Evolutionary conservation across 1,139 yeast species (phyloP).

Genomic region (Candida frijolesensis): DNA sequence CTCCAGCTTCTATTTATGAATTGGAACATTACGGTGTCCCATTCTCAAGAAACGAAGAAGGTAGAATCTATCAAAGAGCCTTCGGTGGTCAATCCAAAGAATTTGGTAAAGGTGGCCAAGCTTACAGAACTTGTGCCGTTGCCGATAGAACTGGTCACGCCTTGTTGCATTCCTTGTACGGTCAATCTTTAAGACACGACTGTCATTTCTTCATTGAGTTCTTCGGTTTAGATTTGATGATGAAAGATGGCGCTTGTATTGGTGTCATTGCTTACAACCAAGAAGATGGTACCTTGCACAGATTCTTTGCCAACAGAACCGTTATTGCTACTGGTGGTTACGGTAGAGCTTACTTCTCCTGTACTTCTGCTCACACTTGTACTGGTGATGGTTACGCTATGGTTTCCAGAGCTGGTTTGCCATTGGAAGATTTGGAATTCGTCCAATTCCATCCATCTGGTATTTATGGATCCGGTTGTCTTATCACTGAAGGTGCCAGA

Average conservation of each 20-base stretch:
- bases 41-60: conserved; percentile 95
- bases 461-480: conserved; percentile 97
- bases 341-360: conserved; percentile 97
- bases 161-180: conserved; percentile 90
- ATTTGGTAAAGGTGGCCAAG: conserved; percentile 98
- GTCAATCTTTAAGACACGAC: conserved; percentile 95
- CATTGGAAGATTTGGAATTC: conserved; percentile 95
- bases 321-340: conserved; percentile 98
- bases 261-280: conserved; percentile 98
- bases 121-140: conserved; percentile 98
- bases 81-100: conserved; percentile 98
- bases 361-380: conserved; percentile 99
- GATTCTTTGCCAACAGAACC: conserved; percentile 96
- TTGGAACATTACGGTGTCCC: conserved; percentile 98
- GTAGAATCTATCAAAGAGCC: conserved; percentile 97
- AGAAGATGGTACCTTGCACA: conserved; percentile 97
- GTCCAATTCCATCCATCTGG: conserved; percentile 99
- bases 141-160: conserved; percentile 99
- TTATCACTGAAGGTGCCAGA: conserved; percentile 98
- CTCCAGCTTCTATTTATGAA: conserved; percentile 94
- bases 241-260: conserved; percentile 95
- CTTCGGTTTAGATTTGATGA: conserved; percentile 92
- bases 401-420: conserved; percentile 98
- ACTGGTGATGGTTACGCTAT: conserved; percentile 99
- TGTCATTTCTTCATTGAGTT: conserved; percentile 97